These are phyloP conservation scores for Fomitopsis pulvina DNA, from an alignment of 768 basidiomycete genomes.

Conservation along the genomic window DNA sequence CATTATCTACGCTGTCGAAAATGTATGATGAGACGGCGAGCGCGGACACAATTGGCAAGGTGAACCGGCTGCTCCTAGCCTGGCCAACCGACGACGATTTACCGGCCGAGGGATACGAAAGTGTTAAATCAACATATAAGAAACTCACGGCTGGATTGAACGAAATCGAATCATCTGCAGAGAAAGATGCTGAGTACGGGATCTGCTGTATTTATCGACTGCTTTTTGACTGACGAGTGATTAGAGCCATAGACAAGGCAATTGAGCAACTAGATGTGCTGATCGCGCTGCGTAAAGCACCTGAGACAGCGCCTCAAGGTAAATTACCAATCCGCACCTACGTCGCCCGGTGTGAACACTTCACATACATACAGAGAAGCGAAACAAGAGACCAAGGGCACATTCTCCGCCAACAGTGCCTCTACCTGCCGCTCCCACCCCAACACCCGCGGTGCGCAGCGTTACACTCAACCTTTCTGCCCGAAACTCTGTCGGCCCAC, in stretches of 20 bases:
- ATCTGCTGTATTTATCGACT: not conserved
- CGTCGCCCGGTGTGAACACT: no score
- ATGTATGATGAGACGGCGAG: constrained; percentile 45
- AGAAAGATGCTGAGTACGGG: constrained; percentile 56
- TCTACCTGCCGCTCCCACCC: constrained; percentile 17
- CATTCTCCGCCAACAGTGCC: constrained; percentile 46
- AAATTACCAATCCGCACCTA: no score
- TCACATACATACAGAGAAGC: no score
- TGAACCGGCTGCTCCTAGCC: constrained; percentile 62
- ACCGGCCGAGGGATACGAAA: constrained; percentile 61
- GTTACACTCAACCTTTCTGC: constrained; percentile 54
- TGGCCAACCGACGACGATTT: constrained; percentile 71
- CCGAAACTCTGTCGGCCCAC: constrained; percentile 51
- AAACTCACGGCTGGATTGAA: constrained; percentile 55
- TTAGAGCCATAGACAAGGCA: constrained; percentile 64
- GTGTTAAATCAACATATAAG: constrained; percentile 54
- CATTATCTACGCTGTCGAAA: constrained; percentile 48
- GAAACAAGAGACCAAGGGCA: constrained; percentile 67
- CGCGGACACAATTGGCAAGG: constrained; percentile 58
- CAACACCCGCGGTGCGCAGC: constrained; percentile 31
- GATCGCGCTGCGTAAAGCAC: constrained; percentile 66
- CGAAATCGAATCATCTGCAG: constrained; percentile 52
- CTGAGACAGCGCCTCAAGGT: constrained; percentile 58
- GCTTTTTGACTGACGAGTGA: no score
- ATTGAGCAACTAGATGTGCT: constrained; percentile 65